Evolutionary conservation across 2,329 filamentous ascomycete species (phyloP).

Genomic region (Aspergillus viridinutans): DNA sequence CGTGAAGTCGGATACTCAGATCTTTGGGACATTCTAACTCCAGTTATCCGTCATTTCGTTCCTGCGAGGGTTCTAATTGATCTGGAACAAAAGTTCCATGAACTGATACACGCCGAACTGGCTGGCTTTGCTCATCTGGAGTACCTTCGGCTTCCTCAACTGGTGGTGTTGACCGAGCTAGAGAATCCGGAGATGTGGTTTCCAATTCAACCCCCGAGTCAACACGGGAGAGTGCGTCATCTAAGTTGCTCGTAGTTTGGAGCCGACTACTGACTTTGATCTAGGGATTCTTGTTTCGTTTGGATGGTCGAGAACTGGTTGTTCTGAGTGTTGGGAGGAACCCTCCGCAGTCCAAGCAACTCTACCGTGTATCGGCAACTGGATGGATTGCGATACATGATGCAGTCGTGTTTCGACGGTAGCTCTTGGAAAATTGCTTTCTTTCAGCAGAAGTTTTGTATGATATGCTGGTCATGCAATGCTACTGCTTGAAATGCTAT

Average conservation of each 20-base stretch:
- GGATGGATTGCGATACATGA: constrained; percentile 1
- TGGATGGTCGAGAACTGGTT: background rate
- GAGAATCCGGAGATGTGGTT: constrained; percentile 4
- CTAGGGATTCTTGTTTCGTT: constrained; percentile 1
- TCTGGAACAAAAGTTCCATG: background rate
- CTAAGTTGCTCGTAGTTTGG: background rate
- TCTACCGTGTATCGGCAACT: background rate
- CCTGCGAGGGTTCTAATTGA: background rate
- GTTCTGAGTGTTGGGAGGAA: background rate
- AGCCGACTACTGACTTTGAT: background rate
- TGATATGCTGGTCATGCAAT: background rate
- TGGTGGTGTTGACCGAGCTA: background rate
- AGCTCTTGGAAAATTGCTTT: background rate
- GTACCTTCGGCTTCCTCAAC: background rate
- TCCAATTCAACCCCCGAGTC: background rate
- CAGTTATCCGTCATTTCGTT: background rate
- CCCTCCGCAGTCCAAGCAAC: background rate
- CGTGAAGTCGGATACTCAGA: constrained; percentile 1
- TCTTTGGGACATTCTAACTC: background rate
- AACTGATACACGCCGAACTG: background rate
- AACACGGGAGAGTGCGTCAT: background rate
- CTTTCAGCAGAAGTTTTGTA: background rate
- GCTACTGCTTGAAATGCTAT: background rate
- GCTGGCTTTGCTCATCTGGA: background rate
- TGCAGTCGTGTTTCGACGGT: background rate